Evolutionary conservation across 2,329 filamentous ascomycete species (phyloP), one percentile per base, ranked within the genome.

Genomic region (Cladosporium sp.): DNA sequence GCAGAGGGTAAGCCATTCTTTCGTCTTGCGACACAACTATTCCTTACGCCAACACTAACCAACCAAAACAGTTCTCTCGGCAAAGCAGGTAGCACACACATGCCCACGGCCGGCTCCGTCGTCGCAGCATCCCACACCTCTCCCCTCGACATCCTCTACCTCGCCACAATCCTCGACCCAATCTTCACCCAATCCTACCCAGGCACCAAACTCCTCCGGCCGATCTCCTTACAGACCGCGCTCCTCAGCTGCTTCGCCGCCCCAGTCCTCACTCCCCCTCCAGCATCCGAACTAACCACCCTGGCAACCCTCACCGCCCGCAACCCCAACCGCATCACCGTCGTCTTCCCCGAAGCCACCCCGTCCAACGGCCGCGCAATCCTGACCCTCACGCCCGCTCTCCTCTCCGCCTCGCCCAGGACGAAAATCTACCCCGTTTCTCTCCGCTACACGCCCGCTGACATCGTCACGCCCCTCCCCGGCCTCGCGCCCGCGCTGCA

Each of bases 91-190:
- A 40, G 50, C 34, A 55, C 50, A 60, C 85, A 90, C 40, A 84
- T 97, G 17, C 94, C 94, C 1, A 84, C 88, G 58, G 84, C 88
- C 4, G 86, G 89, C 49, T 89, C 88, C 58, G 81, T 99, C 66
- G 94, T 99, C 67, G 92, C 91, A 51, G 88, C 90, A 54, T 94
- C 91, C 62, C 94, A 92, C 72, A 97, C 92, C 36, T 95, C 90
- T 9, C 94, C 94, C 8, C 84, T 99, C 72, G 94, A 99, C 73
- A 88, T 92, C 15, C 79, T 99, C 59, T 99, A 97, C 74, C 86
- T 99, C 22, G 91, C 94, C 60, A 92, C 92, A 63, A 91, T 97
- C 69, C 99, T 97, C 78, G 91, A 97, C 72, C 94, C 94, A 2
- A 83, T 99, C 72, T 97, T 99, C 76, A 95, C 92, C 11, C 80